Evolutionary conservation across 148 eudicot species (phyloP).

Genomic region (Dianthus caryophyllus): DNA sequence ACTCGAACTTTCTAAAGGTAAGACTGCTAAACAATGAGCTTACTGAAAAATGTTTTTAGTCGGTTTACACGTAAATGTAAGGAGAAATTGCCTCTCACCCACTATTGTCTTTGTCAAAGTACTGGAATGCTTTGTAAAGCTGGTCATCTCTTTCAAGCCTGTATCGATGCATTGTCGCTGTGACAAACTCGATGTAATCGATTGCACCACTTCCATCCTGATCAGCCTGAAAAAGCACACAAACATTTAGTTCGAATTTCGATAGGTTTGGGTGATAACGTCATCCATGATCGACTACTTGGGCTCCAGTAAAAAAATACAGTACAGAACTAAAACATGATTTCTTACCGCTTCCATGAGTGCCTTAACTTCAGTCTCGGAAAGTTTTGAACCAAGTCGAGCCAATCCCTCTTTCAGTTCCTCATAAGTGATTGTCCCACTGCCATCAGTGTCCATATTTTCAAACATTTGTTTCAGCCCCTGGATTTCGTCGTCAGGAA

Average conservation of each 20-base stretch:
- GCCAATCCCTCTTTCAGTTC: constrained; percentile 74
- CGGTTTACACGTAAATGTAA: neutral
- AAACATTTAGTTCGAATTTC: no score
- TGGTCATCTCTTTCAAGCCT: constrained; percentile 79
- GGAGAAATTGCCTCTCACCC: constrained; percentile 40
- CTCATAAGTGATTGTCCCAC: constrained; percentile 87
- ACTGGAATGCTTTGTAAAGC: constrained; percentile 70
- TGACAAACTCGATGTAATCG: constrained; percentile 85
- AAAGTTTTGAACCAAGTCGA: constrained; percentile 78
- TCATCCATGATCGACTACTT: neutral
- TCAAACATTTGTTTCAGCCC: constrained; percentile 82
- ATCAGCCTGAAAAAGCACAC: constrained; percentile 56
- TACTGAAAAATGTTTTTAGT: no score
- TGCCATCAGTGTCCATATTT: constrained; percentile 76
- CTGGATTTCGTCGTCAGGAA: constrained; percentile 76
- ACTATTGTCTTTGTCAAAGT: constrained; percentile 72
- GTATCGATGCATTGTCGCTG: constrained; percentile 87
- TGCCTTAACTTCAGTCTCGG: constrained; percentile 79
- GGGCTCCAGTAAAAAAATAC: neutral
- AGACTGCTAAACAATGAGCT: neutral
- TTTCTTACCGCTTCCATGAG: constrained; percentile 87
- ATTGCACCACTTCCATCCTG: constrained; percentile 89
- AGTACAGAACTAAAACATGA: neutral
- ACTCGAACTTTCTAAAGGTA: neutral
- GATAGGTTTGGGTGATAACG: no score